A percentile compares a stretch with the other conserved stretches of the same genome.
Conservation (phyloP, 140 eudicot species). For the Erigeron philadelphicus region DNA sequence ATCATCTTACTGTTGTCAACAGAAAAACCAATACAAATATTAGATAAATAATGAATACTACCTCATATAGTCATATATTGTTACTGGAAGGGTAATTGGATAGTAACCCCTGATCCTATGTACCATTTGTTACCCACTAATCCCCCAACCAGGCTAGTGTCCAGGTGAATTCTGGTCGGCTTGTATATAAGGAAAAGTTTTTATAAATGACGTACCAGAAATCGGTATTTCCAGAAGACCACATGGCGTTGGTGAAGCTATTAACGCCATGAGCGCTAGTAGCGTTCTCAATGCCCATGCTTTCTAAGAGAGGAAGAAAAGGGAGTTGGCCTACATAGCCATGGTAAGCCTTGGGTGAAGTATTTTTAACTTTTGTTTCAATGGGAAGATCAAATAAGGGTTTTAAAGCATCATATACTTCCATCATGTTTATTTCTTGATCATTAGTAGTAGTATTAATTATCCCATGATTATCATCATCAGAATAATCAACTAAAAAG, state of each 20-base stretch:
- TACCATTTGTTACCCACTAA: too few species aligned
- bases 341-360: slow-evolving; percentile 33
- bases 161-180: too few species aligned
- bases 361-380: slow-evolving; percentile 33
- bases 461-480: slow-evolving; percentile 8
- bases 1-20: slow-evolving; percentile 35
- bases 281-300: slow-evolving; percentile 39
- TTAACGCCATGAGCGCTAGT: slow-evolving; percentile 30
- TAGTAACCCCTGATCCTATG: too few species aligned
- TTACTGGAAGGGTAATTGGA: too few species aligned
- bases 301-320: slow-evolving; percentile 34
- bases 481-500: slow-evolving; percentile 28
- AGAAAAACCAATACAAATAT: not conserved
- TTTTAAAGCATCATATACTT: slow-evolving; percentile 23
- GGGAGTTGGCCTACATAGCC: slow-evolving; percentile 38
- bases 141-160: too few species aligned
- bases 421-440: slow-evolving; percentile 7
- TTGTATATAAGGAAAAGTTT: too few species aligned
- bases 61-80: too few species aligned
- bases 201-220: slow-evolving; percentile 29
- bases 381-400: slow-evolving; percentile 38
- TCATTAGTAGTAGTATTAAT: too few species aligned
- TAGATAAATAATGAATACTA: not conserved
- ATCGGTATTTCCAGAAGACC: slow-evolving; percentile 36
- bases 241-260: slow-evolving; percentile 33